Evolutionary conservation across 768 basidiomycete species (phyloP).

Genomic region (Macrolepiota dolichaula): DNA sequence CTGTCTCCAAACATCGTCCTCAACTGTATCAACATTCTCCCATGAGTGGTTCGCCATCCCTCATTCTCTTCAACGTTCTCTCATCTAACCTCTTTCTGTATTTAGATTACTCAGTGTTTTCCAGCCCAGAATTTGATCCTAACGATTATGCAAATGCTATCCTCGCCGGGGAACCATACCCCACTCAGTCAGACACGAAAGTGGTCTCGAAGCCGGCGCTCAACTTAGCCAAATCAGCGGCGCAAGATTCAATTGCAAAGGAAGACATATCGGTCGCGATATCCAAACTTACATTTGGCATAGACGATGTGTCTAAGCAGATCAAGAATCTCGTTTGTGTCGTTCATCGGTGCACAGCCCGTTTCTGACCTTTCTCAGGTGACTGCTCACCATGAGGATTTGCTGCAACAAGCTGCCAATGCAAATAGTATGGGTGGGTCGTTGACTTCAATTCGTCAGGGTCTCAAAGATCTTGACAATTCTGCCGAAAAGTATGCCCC

Average conservation of each 20-base stretch:
- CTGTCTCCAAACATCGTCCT: not conserved
- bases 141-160: slow-evolving; percentile 91
- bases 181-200: slow-evolving; percentile 33
- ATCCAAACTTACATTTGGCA: slow-evolving; percentile 79
- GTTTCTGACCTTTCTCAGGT: slow-evolving; percentile 45
- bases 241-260: slow-evolving; percentile 56
- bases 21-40: not conserved
- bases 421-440: slow-evolving; percentile 70
- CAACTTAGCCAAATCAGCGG: slow-evolving; percentile 27
- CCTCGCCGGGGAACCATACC: slow-evolving; percentile 79
- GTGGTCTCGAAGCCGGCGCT: slow-evolving; percentile 24
- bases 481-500: slow-evolving; percentile 71
- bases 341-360: not conserved
- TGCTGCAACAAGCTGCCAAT: slow-evolving; percentile 79
- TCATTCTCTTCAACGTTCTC: not conserved
- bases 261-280: slow-evolving; percentile 91
- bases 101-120: slow-evolving; percentile 74
- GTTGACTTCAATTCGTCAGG: slow-evolving; percentile 60
- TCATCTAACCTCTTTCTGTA: slow-evolving; percentile 28
- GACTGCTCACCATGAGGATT: slow-evolving; percentile 74
- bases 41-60: slow-evolving; percentile 15
- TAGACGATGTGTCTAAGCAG: slow-evolving; percentile 91
- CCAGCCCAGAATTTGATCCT: slow-evolving; percentile 73
- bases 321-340: slow-evolving; percentile 74
- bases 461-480: slow-evolving; percentile 68